A percentile compares a stretch with the other conserved stretches of the same genome.
Conservation (phyloP, 306 rosid species). For the Herpetospermum pedunculosum region DNA sequence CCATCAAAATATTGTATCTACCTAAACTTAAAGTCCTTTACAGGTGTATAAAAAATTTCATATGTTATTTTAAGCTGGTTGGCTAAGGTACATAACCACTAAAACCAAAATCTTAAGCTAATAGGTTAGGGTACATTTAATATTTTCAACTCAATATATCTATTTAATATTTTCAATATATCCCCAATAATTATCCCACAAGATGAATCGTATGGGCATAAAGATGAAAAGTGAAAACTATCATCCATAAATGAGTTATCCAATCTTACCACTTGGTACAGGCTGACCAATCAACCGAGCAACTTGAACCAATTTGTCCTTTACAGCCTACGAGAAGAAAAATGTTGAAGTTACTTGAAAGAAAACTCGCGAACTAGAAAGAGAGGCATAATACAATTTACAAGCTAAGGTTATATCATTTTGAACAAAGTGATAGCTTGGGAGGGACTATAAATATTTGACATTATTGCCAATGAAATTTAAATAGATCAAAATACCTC, state of each 20-base stretch:
- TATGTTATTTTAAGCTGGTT: not conserved
- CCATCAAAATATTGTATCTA: not conserved
- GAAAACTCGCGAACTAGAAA: not conserved
- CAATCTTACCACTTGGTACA: conserved; percentile 40
- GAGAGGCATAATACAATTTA: not conserved
- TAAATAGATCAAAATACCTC: conserved; percentile 41
- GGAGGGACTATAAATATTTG: not conserved
- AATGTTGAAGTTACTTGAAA: not conserved
- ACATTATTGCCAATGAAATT: not conserved
- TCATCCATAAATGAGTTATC: conserved; percentile 2
- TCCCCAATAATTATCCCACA: not conserved
- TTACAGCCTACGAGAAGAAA: conserved; percentile 38
- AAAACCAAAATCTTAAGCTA: not conserved
- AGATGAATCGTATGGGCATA: not conserved
- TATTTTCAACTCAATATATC: too few relatives aligned
- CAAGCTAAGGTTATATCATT: not conserved
- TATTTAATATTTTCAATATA: not conserved
- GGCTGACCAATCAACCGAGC: conserved; percentile 51
- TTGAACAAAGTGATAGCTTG: not conserved
- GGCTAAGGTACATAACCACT: not conserved
- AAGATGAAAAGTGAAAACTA: conserved; percentile 14
- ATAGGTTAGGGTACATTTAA: not conserved
- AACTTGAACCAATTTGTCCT: conserved; percentile 62
- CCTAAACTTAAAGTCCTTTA: not conserved
- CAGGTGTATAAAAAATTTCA: not conserved